Percentiles rank a stretch among this genome's conserved stretches.
phyloP scores from a whole-genome alignment of 2,329 filamentous ascomycete genomes.

The Byssochlamys sp. region DNA sequence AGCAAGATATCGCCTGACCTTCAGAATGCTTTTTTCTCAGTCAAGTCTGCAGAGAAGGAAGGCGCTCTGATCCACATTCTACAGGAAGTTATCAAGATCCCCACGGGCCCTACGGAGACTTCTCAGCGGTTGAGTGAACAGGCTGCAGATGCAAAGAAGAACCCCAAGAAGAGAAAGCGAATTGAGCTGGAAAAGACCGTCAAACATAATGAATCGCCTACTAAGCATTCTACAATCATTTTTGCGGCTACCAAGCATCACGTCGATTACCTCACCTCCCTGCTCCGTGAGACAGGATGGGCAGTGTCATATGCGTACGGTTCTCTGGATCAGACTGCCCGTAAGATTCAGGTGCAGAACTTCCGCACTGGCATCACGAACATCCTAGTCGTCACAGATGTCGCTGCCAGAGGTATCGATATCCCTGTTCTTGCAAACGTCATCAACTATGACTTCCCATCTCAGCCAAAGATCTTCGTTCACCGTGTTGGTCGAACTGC shows the following conservation, averaged over 20 bases:
- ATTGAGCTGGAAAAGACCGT: conserved; percentile 41
- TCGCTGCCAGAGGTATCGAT: conserved; percentile 93
- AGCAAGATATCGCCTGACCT: conserved; percentile 92
- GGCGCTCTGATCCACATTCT: conserved; percentile 81
- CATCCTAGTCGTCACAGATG: conserved; percentile 90
- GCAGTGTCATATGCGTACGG: conserved; percentile 91
- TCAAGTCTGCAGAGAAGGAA: conserved; percentile 90
- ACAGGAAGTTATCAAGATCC: conserved; percentile 86
- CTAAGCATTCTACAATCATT: conserved; percentile 83
- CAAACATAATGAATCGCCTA: conserved; percentile 59
- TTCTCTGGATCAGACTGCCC: conserved; percentile 83
- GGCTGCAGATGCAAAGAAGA: conserved; percentile 34
- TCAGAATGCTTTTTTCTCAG: conserved; percentile 87
- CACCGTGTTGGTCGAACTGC: conserved; percentile 94
- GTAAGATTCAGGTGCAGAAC: conserved; percentile 82
- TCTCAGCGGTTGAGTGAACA: conserved; percentile 37
- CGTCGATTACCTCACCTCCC: conserved; percentile 77
- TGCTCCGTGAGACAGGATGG: conserved; percentile 76
- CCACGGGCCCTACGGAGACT: conserved; percentile 54
- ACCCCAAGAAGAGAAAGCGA: conserved; percentile 38
- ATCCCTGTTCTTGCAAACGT: conserved; percentile 93
- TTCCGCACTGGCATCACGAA: conserved; percentile 78
- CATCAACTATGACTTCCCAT: conserved; percentile 96
- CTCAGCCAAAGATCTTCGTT: conserved; percentile 92
- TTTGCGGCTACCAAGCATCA: conserved; percentile 95